Evolutionary conservation across 805 yeast species (phyloP).

Genomic region (Diddensiella caesifluorescens): DNA sequence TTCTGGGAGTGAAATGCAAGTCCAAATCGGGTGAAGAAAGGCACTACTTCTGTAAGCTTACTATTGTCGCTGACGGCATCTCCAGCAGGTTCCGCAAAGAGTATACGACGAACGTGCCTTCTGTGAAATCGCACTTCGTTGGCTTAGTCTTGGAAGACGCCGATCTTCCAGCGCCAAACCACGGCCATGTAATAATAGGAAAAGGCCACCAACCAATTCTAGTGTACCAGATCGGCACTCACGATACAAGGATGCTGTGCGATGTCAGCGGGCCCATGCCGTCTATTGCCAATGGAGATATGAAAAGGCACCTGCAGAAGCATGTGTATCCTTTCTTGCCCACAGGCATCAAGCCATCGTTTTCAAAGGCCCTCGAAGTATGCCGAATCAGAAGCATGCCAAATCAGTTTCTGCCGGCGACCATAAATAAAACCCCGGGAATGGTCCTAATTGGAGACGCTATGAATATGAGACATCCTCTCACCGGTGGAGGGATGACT

Average conservation of each 20-base stretch:
- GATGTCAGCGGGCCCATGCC: constrained; percentile 82
- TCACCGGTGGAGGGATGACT: constrained; percentile 99
- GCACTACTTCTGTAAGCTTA: constrained; percentile 53
- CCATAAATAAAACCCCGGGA: constrained; percentile 62
- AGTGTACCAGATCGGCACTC: constrained; percentile 78
- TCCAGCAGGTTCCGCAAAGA: constrained; percentile 86
- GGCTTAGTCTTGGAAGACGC: constrained; percentile 77
- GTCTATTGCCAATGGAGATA: constrained; percentile 48
- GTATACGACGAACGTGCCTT: constrained; percentile 57
- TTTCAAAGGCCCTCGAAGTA: constrained; percentile 54
- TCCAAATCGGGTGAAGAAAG: constrained; percentile 34
- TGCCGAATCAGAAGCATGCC: constrained; percentile 81
- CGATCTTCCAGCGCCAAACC: constrained; percentile 61
- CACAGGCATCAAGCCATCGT: constrained; percentile 55
- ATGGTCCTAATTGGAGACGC: constrained; percentile 86
- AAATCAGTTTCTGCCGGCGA: constrained; percentile 82
- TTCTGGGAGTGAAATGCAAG: constrained; percentile 61
- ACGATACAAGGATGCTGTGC: constrained; percentile 83
- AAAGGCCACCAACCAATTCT: constrained; percentile 75
- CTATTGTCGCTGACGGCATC: constrained; percentile 87
- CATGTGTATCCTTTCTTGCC: constrained; percentile 71
- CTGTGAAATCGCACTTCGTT: constrained; percentile 75
- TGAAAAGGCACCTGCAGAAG: constrained; percentile 52
- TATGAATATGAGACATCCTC: constrained; percentile 94
- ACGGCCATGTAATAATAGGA: constrained; percentile 89